These are phyloP conservation scores for Saccharomycopsis crataegensis DNA, from an alignment of 1,139 yeast species.

Conservation along the genomic window DNA sequence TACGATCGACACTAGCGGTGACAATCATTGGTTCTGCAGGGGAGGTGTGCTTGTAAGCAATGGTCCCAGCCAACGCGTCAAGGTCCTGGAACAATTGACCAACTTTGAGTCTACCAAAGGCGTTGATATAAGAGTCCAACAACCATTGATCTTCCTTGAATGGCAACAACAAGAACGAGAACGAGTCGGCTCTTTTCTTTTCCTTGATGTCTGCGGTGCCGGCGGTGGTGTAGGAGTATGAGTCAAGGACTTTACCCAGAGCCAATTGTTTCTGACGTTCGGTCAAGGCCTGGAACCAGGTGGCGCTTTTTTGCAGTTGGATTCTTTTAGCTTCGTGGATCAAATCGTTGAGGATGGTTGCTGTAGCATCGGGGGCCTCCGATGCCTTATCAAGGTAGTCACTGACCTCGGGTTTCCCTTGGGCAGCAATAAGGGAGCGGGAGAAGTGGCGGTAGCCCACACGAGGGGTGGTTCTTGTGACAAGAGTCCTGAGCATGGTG, in stretches of 20 bases:
- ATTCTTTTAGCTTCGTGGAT: constrained; percentile 32
- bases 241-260: constrained; percentile 65
- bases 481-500: no score
- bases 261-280: constrained; percentile 64
- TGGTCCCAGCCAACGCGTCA: constrained; percentile 84
- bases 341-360: constrained; percentile 52
- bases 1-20: constrained; percentile 89
- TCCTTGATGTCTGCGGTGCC: constrained; percentile 66
- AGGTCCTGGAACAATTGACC: constrained; percentile 90
- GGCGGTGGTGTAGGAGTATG: constrained; percentile 65
- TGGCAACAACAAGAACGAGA: constrained; percentile 65
- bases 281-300: constrained; percentile 80
- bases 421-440: no score
- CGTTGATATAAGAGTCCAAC: constrained; percentile 81
- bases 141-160: constrained; percentile 79
- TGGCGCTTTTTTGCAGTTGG: constrained; percentile 38
- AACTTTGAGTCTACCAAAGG: constrained; percentile 80
- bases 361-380: constrained; percentile 63
- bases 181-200: constrained; percentile 68
- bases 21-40: constrained; percentile 93
- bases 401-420: constrained; percentile 5
- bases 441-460: no score
- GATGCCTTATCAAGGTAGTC: constrained; percentile 28
- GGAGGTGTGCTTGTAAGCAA: constrained; percentile 77
- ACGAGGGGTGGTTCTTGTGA: no score